phyloP scores from a whole-genome alignment of 2,329 filamentous ascomycete species.

The Lecanosticta acicola region DNA sequence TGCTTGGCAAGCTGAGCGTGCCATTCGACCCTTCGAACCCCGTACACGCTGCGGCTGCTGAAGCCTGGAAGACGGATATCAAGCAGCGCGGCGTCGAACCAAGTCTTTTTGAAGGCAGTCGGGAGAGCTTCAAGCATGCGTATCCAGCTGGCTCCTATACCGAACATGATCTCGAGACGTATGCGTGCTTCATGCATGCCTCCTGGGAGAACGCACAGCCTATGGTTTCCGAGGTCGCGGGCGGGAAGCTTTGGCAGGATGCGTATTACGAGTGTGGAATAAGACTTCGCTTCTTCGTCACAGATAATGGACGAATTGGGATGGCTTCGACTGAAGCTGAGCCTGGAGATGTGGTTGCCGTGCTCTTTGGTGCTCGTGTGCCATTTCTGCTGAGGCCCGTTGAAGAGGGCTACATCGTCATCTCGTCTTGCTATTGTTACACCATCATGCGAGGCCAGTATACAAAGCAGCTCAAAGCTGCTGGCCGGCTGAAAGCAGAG shows the following conservation, averaged over 20 bases:
- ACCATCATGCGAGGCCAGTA: not conserved
- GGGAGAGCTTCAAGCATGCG: not conserved
- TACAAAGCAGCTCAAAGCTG: not conserved
- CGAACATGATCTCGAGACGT: not conserved
- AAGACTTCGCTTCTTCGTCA: not conserved
- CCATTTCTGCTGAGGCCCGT: not conserved
- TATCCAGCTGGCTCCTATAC: not conserved
- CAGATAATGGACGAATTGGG: not conserved
- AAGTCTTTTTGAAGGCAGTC: not conserved
- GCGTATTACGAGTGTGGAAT: not conserved
- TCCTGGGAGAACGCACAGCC: not conserved
- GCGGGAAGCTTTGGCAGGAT: not conserved
- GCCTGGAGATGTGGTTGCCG: not conserved
- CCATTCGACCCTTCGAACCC: not conserved
- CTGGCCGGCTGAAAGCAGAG: not conserved
- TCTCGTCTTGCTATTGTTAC: not conserved
- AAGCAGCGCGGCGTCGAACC: not conserved
- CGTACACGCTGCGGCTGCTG: not conserved
- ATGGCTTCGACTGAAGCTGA: not conserved
- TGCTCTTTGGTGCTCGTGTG: not conserved
- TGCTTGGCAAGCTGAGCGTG: not conserved
- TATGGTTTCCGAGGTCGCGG: not conserved
- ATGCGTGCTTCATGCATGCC: not conserved
- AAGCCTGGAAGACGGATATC: not conserved
- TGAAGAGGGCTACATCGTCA: not conserved